A percentile compares a stretch with the other conserved stretches of the same genome.
Conservation (phyloP, 169 alveolate genomes). For the Theileria parva region DNA sequence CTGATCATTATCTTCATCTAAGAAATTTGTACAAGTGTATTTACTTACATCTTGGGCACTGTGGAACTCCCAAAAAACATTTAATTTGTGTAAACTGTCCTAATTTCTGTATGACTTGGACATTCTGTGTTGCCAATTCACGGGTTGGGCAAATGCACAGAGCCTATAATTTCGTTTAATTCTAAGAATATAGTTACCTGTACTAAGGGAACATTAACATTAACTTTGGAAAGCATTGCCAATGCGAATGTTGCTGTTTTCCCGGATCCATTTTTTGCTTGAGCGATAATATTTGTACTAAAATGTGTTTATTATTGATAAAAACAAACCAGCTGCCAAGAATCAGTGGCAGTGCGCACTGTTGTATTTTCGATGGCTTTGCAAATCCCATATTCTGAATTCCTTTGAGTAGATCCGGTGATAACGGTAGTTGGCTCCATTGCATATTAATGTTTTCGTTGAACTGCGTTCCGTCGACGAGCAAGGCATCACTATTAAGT, state of each 20-base stretch:
- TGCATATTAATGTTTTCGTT: constrained; percentile 19
- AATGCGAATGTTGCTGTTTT: constrained; percentile 96
- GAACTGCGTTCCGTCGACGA: constrained; percentile 39
- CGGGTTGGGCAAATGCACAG: constrained; percentile 94
- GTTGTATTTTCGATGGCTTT: constrained; percentile 82
- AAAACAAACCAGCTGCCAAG: constrained; percentile 36
- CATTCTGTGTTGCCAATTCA: constrained; percentile 94
- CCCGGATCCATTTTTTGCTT: constrained; percentile 97
- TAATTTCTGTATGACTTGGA: constrained; percentile 85
- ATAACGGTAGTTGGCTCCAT: constrained; percentile 48
- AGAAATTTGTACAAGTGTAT: neutral
- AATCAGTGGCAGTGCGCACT: constrained; percentile 80
- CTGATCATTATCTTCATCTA: constrained; percentile 69
- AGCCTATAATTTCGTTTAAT: constrained; percentile 75
- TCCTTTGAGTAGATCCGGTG: constrained; percentile 51
- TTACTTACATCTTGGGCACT: constrained; percentile 70
- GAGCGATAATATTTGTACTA: constrained; percentile 85
- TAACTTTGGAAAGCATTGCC: constrained; percentile 88
- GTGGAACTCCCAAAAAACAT: constrained; percentile 85
- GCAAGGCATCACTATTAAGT: constrained; percentile 31
- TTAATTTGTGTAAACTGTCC: constrained; percentile 87
- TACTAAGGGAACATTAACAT: constrained; percentile 68
- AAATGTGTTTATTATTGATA: constrained; percentile 7
- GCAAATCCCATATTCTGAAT: constrained; percentile 56
- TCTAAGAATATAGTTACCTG: constrained; percentile 41